These are phyloP conservation scores for Arthrobotrys iridis DNA, from an alignment of 2,329 filamentous ascomycete genomes.

Conservation along the genomic window DNA sequence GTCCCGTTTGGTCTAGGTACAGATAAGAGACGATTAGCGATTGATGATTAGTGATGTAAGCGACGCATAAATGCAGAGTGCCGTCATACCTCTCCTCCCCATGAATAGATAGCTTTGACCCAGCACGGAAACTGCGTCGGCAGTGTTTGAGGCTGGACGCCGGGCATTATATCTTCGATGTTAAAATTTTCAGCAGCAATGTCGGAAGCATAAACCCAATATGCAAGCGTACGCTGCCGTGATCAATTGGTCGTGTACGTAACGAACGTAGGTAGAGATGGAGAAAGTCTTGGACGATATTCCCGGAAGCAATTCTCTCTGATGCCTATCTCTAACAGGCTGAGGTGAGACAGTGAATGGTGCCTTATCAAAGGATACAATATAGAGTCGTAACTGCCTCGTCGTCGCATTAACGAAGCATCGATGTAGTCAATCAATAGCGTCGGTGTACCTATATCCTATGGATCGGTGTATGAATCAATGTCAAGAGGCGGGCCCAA, in stretches of 20 bases:
- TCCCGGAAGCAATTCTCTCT: neutral
- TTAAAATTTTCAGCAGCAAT: constrained; percentile 27
- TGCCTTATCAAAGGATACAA: neutral
- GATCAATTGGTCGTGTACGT: neutral
- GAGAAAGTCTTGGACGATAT: neutral
- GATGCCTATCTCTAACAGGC: neutral
- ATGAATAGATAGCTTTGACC: constrained; percentile 90
- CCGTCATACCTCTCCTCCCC: constrained; percentile 77
- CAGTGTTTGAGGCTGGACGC: constrained; percentile 51
- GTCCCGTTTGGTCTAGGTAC: constrained; percentile 79
- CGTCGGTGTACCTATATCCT: no score
- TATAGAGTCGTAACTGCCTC: neutral
- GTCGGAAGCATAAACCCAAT: constrained; percentile 20
- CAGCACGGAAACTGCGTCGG: constrained; percentile 75
- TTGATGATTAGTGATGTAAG: constrained; percentile 22
- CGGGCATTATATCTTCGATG: constrained; percentile 30
- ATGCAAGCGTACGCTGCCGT: neutral
- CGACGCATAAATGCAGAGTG: constrained; percentile 24
- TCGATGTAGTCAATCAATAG: no score
- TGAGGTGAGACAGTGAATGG: neutral
- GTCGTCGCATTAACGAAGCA: constrained; percentile 17
- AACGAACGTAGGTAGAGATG: neutral
- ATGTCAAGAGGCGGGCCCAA: neutral
- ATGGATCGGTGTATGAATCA: neutral
- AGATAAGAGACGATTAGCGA: constrained; percentile 27